Base-by-base conservation (phyloP, 1,284 basidiomycete species). In the Cerioporus squamosus region DNA sequence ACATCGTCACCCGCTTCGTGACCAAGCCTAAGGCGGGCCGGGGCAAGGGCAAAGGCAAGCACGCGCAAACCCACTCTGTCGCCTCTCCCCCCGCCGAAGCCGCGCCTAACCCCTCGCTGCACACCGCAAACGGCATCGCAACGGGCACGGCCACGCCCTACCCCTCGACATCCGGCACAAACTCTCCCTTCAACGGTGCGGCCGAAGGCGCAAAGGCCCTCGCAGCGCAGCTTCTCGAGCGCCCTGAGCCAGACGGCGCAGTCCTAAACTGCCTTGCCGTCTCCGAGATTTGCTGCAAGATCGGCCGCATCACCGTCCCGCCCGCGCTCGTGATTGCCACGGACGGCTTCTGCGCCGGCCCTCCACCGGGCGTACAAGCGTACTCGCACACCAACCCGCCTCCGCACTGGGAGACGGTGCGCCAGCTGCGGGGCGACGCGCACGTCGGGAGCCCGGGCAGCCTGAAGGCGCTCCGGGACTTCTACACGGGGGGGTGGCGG, bases 241-340 rank as follows among this genome's bases (percentile, higher is more conserved):
- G 49, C 59, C 50, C 57, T 47, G 83, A 86, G 66, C 73, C 79
- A 0, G 86, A 87, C 63, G 85, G 85, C 52, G 79, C 80, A 4
- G 78, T 82, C 15, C 74, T 94, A 4, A 84, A 93, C 71, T 91
- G 89, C 64, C 70, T 93, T 59, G 80, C 82, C 38, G 77, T 94
- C 48, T 86, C 86, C 39, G 83, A 86, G 61, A 71, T 86, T 52
- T 91, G 88, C 68, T 92, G 87, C 82, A 94, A 94, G 73, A 72
- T 83, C 44, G 88, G 86, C 0, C 80, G 91, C 1, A 84, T 93
- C 60, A 93, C 90, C 12, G 80, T 93, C 51, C 92, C 92, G 3
- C 92, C 92, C 10, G 77, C 75, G 2, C 61, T 90, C 55, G 79
- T 82, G 9, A 69, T 88, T 29, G 86, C 81, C 0, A 66, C 73